phyloP scores from a whole-genome alignment of 2,329 filamentous ascomycete genomes.

The Fusarium burgessii region DNA sequence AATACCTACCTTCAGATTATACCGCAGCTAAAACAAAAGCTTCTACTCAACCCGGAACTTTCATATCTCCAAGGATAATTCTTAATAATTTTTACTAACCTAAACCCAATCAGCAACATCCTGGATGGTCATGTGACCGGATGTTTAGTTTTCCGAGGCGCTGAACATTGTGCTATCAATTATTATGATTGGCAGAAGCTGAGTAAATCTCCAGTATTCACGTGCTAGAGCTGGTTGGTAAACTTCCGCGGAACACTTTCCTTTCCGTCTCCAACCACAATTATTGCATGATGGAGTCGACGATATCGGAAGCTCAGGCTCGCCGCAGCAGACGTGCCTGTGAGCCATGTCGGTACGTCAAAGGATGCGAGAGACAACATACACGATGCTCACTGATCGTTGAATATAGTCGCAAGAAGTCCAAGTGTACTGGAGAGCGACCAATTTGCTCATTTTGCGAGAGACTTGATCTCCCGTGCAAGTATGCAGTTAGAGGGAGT shows the following conservation, averaged over 20 bases:
- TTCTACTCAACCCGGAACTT: neutral
- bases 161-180: rapidly evolving
- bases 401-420: neutral
- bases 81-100: neutral
- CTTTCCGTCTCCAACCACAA: neutral
- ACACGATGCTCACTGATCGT: too few relatives aligned
- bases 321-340: conserved; percentile 2
- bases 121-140: neutral
- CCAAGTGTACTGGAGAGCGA: conserved; percentile 16
- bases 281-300: neutral
- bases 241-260: neutral
- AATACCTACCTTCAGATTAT: too few relatives aligned
- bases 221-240: neutral
- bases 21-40: too few relatives aligned
- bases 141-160: rapidly evolving
- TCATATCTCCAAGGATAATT: neutral
- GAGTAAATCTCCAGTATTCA: rapidly evolving
- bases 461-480: neutral
- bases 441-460: conserved; percentile 17
- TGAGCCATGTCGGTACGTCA: conserved; percentile 11
- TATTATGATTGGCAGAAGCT: neutral
- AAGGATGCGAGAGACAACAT: too few relatives aligned
- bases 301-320: neutral
- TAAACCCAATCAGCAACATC: neutral
- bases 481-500: conserved; percentile 7